These are phyloP conservation scores for Rhododendron henanense DNA, from an alignment of 148 eudicot genomes.

Conservation along the genomic window DNA sequence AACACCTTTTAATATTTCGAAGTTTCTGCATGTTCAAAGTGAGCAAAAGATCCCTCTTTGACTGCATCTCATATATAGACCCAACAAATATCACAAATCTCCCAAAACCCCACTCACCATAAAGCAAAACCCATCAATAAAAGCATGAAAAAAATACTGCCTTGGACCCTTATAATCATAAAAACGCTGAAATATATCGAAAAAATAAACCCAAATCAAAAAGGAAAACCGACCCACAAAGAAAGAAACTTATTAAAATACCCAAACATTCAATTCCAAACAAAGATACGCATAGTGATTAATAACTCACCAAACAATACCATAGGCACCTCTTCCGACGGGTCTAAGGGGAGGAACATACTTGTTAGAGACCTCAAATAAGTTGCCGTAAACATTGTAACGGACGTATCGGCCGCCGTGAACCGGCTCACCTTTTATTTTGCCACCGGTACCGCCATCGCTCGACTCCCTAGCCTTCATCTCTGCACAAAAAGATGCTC, in stretches of 20 bases:
- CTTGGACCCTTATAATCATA: background rate
- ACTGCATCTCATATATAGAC: background rate
- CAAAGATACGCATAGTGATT: background rate
- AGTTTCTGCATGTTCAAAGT: background rate
- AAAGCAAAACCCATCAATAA: background rate
- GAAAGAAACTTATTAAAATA: background rate
- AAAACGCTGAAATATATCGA: background rate
- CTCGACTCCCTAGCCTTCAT: conserved; percentile 1
- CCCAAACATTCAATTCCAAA: background rate
- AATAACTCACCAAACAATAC: conserved; percentile 64
- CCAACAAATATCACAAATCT: background rate
- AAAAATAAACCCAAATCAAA: background rate
- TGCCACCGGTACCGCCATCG: conserved; percentile 6
- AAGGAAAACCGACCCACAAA: background rate
- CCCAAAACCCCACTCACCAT: background rate
- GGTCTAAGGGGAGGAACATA: conserved; percentile 80
- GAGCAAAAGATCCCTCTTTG: background rate
- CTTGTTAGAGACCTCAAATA: conserved; percentile 66
- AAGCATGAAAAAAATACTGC: background rate
- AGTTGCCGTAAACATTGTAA: conserved; percentile 68
- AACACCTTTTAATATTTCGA: background rate
- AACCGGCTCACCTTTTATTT: conserved; percentile 35
- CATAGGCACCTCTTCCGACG: conserved; percentile 83
- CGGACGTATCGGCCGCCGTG: conserved; percentile 63
- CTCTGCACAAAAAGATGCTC: background rate